A percentile compares a stretch with the other conserved stretches of the same genome.
Conservation (phyloP, 2,329 filamentous ascomycete genomes). For the Cladorrhinum sp. region DNA sequence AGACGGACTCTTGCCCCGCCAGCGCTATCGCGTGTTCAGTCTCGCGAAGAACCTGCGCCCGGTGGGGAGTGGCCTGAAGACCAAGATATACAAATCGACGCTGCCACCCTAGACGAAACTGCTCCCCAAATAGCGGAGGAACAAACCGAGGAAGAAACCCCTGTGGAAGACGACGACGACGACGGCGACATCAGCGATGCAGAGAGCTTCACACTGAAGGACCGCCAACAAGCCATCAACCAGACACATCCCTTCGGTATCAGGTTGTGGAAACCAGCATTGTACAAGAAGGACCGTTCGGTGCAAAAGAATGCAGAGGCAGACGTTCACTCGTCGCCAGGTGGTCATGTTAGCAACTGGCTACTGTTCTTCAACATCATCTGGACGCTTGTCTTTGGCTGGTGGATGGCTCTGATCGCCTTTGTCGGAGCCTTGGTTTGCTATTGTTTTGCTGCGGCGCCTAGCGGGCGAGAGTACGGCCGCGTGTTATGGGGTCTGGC, state of each 20-base stretch:
- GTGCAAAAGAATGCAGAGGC: slow-evolving; percentile 95
- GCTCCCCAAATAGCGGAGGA: slow-evolving; percentile 36
- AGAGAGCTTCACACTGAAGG: slow-evolving; percentile 96
- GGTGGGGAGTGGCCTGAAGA: slow-evolving; percentile 20
- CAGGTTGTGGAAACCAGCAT: slow-evolving; percentile 94
- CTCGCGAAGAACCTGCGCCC: slow-evolving; percentile 27
- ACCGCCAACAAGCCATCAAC: slow-evolving; percentile 96
- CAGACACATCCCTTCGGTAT: slow-evolving; percentile 98
- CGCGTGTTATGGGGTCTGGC: slow-evolving; percentile 79
- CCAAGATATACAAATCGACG: slow-evolving; percentile 21
- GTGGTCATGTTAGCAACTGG: slow-evolving; percentile 79
- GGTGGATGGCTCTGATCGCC: slow-evolving; percentile 85
- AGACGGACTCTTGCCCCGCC: slow-evolving; percentile 36
- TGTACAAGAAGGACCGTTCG: slow-evolving; percentile 97
- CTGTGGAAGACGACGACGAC: slow-evolving; percentile 44
- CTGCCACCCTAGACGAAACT: slow-evolving; percentile 10
- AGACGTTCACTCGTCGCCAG: slow-evolving; percentile 93
- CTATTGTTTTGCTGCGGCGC: slow-evolving; percentile 72
- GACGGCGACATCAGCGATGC: slow-evolving; percentile 74
- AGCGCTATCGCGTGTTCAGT: slow-evolving; percentile 30
- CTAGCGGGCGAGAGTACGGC: slow-evolving; percentile 82
- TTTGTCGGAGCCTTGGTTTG: slow-evolving; percentile 73
- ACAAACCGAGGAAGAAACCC: slow-evolving; percentile 28
- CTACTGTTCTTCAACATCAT: slow-evolving; percentile 82
- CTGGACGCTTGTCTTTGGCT: slow-evolving; percentile 91